These are phyloP conservation scores for Stephanodiscus minutulus DNA, from an alignment of 108 stramenopile species.

Conservation along the genomic window DNA sequence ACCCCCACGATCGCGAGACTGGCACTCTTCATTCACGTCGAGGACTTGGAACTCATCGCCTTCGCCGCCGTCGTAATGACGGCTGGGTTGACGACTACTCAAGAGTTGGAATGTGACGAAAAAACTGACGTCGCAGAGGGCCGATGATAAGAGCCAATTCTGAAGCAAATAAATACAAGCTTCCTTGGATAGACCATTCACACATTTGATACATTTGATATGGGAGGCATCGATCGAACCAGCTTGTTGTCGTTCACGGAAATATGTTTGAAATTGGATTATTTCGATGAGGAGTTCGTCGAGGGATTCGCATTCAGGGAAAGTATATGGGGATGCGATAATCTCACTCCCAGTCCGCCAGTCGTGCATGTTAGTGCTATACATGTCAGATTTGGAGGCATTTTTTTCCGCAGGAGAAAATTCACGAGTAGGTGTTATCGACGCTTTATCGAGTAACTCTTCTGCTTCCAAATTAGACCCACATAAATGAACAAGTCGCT, in stretches of 20 bases:
- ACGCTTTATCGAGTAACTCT: conserved; percentile 28
- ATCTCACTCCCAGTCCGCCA: conserved; percentile 1
- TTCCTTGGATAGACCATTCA: conserved; percentile 38
- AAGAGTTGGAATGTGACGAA: conserved; percentile 51
- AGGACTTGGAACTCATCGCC: conserved; percentile 6
- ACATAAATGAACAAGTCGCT: conserved; percentile 57
- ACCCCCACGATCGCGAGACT: conserved; percentile 24
- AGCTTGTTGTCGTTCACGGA: conserved; percentile 13
- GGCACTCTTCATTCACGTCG: conserved; percentile 5
- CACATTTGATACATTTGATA: conserved; percentile 15
- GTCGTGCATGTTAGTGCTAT: background rate
- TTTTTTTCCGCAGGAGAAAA: background rate
- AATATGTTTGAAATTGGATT: conserved; percentile 19
- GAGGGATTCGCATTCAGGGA: conserved; percentile 23
- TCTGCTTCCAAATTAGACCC: conserved; percentile 55
- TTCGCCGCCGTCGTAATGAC: background rate
- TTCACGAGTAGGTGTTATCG: background rate
- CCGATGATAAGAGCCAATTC: conserved; percentile 72
- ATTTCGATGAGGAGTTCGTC: conserved; percentile 19
- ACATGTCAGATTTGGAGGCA: background rate
- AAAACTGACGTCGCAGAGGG: conserved; percentile 75
- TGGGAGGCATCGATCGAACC: conserved; percentile 28
- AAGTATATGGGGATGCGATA: conserved; percentile 30
- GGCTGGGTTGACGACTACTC: background rate
- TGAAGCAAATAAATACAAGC: conserved; percentile 61